phyloP scores from a whole-genome alignment of 805 yeast genomes.

The Ogataea paraovalis region DNA sequence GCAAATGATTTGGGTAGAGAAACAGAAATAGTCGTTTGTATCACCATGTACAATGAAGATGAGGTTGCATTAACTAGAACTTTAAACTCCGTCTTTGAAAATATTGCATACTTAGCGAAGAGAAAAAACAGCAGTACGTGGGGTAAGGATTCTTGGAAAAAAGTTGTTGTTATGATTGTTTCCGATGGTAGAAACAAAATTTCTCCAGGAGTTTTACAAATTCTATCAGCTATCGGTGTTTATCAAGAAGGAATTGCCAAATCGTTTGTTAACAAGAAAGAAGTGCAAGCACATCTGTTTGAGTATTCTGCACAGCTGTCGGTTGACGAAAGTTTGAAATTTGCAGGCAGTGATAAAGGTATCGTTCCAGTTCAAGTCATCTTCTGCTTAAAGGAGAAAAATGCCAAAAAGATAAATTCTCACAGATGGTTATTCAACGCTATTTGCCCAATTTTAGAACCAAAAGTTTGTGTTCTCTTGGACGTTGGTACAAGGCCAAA shows the following conservation, averaged over 20 bases:
- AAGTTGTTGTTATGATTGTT: constrained; percentile 85
- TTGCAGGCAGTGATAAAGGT: constrained; percentile 85
- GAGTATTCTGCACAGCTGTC: constrained; percentile 96
- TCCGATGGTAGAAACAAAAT: constrained; percentile 94
- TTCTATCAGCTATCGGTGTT: constrained; percentile 90
- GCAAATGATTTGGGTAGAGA: constrained; percentile 85
- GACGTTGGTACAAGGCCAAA: constrained; percentile 99
- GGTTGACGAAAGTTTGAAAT: constrained; percentile 81
- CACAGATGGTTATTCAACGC: constrained; percentile 98
- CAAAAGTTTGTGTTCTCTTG: constrained; percentile 80
- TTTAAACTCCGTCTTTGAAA: constrained; percentile 89
- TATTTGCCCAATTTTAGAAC: constrained; percentile 85
- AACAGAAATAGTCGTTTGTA: constrained; percentile 85
- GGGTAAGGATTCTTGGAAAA: constrained; percentile 98
- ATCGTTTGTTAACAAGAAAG: constrained; percentile 85
- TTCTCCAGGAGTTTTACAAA: constrained; percentile 77
- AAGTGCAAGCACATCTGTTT: constrained; percentile 89
- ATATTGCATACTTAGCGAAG: constrained; percentile 80
- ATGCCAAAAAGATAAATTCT: constrained; percentile 91
- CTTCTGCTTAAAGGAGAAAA: constrained; percentile 88
- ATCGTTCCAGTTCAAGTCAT: constrained; percentile 92
- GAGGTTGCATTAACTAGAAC: constrained; percentile 88
- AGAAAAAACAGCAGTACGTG: constrained; percentile 81
- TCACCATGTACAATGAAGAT: constrained; percentile 97
- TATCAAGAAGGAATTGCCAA: constrained; percentile 98